Percentiles rank a stretch among this genome's conserved stretches.
Conservation (phyloP, 139 green algal genomes). For the Edaphochlamys debaryana region DNA sequence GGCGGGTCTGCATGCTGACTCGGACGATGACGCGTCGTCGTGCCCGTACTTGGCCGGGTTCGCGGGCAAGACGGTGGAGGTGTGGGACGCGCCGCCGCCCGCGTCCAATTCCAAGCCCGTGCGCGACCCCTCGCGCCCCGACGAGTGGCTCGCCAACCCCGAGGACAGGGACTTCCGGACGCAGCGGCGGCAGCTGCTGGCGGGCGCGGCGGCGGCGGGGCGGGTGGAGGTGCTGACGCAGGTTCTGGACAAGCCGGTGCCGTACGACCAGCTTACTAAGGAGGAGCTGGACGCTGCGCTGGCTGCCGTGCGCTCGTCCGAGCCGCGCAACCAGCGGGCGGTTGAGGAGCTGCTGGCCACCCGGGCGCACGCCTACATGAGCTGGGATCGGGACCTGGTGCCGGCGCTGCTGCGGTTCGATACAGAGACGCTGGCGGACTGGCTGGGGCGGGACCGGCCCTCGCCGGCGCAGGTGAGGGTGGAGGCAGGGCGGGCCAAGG, state of each 20-base stretch:
- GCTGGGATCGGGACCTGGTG: neutral
- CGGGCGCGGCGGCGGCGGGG: slow-evolving; percentile 11
- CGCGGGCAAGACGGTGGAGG: slow-evolving; percentile 1
- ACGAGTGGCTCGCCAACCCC: neutral
- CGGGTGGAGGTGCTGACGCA: neutral
- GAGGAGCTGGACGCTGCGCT: slow-evolving; percentile 25
- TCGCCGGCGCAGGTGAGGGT: neutral
- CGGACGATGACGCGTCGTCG: neutral
- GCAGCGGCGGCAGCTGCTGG: slow-evolving; percentile 25
- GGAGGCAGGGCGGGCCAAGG: neutral
- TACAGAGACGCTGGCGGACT: neutral
- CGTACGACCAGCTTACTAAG: slow-evolving; percentile 2
- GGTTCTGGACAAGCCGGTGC: slow-evolving; percentile 14
- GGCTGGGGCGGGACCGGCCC: neutral
- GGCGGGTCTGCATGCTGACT: neutral
- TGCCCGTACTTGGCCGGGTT: slow-evolving; percentile 22
- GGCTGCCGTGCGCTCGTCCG: neutral
- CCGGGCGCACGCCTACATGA: neutral
- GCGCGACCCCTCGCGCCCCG: neutral
- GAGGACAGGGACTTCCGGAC: neutral
- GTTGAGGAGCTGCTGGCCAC: slow-evolving; percentile 8
- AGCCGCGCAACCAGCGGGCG: neutral
- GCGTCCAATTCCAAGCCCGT: neutral
- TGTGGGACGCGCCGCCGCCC: slow-evolving; percentile 26
- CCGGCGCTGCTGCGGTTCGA: slow-evolving; percentile 3